These are phyloP conservation scores for Thuidium tamariscinum DNA, from an alignment of 225 moss, liverwort and hornwort genomes.

Conservation along the genomic window DNA sequence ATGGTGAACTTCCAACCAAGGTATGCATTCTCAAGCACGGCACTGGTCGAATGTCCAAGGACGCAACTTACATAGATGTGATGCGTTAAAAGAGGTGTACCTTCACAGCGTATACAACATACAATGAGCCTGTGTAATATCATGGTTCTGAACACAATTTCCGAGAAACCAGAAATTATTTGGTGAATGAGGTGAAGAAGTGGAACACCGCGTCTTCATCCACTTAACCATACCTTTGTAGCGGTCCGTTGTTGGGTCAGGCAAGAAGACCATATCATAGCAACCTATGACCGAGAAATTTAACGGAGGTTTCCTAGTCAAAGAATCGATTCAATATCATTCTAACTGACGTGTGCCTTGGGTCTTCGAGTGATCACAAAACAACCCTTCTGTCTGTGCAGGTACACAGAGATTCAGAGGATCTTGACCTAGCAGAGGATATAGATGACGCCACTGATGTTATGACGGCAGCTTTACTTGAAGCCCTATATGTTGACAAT, in stretches of 20 bases:
- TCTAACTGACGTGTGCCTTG: neutral
- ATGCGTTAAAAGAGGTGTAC: neutral
- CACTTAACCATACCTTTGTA: neutral
- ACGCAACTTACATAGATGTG: neutral
- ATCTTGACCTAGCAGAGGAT: neutral
- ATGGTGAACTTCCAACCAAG: neutral
- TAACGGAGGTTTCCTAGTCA: neutral
- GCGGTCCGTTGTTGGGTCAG: neutral
- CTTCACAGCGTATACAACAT: neutral
- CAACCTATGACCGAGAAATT: neutral
- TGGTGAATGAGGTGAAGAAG: neutral
- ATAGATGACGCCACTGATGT: constrained; percentile 16
- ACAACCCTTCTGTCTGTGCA: neutral
- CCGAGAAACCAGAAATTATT: neutral
- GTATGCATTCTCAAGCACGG: neutral
- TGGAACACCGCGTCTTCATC: neutral
- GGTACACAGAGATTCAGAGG: neutral
- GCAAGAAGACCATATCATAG: neutral
- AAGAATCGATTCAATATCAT: neutral
- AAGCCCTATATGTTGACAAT: constrained; percentile 13
- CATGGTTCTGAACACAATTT: neutral
- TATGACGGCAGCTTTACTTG: constrained; percentile 22
- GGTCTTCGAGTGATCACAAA: neutral
- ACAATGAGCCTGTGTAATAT: neutral
- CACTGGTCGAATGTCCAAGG: neutral